Base-by-base conservation (phyloP, 306 rosid genomes). In the Medicago arabica region DNA sequence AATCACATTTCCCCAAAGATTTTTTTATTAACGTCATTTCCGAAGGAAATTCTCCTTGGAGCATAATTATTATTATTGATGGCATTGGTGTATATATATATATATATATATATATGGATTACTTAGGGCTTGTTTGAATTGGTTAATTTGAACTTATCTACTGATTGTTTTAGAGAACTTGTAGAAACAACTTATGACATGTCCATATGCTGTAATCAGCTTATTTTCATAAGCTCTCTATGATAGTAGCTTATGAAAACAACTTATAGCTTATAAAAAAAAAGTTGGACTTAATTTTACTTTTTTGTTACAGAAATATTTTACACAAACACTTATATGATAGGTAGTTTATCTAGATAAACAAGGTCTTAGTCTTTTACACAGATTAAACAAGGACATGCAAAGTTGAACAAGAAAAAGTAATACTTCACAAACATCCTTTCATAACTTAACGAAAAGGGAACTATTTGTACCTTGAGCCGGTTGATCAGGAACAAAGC, bases 401-500 rank as follows among this genome's bases (percentile, higher is more conserved):
- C 9, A 15, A 55, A 74, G 40, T 13, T 6, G 75, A 53, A 53
- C 59, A 53, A 16, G 59, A 68, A 51, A 51, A 18, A 8, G 28
- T 4, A 54, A 18, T 17, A 54, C 60, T 54, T 18, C 14, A 1
- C 14, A 18, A 18, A 18, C 64, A 18, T 58, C 38, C 31, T 39
- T 40, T 64, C 72, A 61, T 39, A 54, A 54, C 61, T 8, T 78
- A 49, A 85, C 23, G 71, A 53, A 64, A 78, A 67, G 75, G 72
- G 47, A 51, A 55, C 28, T 69, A 78, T 75, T 75, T 82, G 78
- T 88, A 95, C 99, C 97, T 95, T 95, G 57, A 95, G 58, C 71
- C 96, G 92, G 46, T 82, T 89, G 81, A 88, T 65, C 80, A 95
- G 64, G 80, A 90, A 86, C 28, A 85, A 25, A 72, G 93, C 97